A percentile compares a stretch with the other conserved stretches of the same genome.
phyloP scores from a whole-genome alignment of 768 basidiomycete species.

The Tricholoma sp. region DNA sequence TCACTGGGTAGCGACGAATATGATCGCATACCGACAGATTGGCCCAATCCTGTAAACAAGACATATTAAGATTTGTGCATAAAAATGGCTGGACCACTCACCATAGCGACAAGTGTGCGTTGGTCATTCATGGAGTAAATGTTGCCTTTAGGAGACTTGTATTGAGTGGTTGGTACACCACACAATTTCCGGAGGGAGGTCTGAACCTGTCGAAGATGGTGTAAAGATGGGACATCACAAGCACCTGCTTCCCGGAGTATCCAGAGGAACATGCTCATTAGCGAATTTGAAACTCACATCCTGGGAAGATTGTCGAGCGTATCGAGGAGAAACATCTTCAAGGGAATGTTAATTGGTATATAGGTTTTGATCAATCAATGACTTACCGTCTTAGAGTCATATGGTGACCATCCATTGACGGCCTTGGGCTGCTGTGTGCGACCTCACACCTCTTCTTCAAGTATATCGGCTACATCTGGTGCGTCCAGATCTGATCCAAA shows the following conservation, averaged over 20 bases:
- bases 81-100: background rate
- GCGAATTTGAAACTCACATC: constrained; percentile 21
- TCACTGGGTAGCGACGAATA: constrained; percentile 25
- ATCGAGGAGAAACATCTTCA: constrained; percentile 21
- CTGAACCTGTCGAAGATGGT: constrained; percentile 19
- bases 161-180: constrained; percentile 17
- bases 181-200: constrained; percentile 8
- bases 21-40: constrained; percentile 23
- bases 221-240: constrained; percentile 23
- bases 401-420: constrained; percentile 6
- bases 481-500: background rate
- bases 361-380: background rate
- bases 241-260: constrained; percentile 22
- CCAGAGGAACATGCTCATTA: constrained; percentile 29
- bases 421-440: background rate
- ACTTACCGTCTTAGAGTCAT: constrained; percentile 3
- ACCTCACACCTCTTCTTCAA: background rate
- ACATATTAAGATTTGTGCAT: background rate
- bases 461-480: background rate
- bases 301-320: constrained; percentile 27
- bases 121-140: constrained; percentile 12
- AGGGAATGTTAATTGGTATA: background rate
- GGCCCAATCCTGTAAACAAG: constrained; percentile 22
- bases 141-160: constrained; percentile 22
- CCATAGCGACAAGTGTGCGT: background rate